A percentile compares a stretch with the other conserved stretches of the same genome.
phyloP scores from a whole-genome alignment of 768 basidiomycete genomes.

The Cystofilobasidium ferigula region DNA sequence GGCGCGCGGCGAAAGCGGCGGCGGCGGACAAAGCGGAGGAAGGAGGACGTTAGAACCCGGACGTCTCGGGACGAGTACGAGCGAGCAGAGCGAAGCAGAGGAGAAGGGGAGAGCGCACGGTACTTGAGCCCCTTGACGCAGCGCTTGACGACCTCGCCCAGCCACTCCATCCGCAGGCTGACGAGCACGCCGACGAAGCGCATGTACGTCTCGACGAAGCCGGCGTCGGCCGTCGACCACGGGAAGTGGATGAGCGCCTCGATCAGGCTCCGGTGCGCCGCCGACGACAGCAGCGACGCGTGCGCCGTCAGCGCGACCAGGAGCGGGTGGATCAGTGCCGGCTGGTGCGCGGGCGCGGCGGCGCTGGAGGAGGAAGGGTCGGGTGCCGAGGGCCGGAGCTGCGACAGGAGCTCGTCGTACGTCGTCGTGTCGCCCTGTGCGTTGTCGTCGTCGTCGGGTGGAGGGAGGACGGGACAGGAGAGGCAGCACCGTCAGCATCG shows the following conservation, averaged over 20 bases:
- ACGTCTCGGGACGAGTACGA: too few species aligned
- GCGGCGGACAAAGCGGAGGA: background rate
- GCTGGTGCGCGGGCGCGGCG: slow-evolving; percentile 1
- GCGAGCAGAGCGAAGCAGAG: too few species aligned
- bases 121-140: slow-evolving; percentile 77
- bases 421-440: slow-evolving; percentile 59
- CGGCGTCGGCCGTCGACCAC: slow-evolving; percentile 70
- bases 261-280: slow-evolving; percentile 63
- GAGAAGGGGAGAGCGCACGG: too few species aligned
- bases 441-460: background rate
- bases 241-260: slow-evolving; percentile 77
- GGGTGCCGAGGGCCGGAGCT: slow-evolving; percentile 46
- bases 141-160: slow-evolving; percentile 68
- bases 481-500: too few species aligned
- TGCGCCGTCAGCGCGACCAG: slow-evolving; percentile 80
- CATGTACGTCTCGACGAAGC: slow-evolving; percentile 76
- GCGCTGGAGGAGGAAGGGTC: slow-evolving; percentile 38
- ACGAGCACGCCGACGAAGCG: slow-evolving; percentile 83
- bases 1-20: too few species aligned
- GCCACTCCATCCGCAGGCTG: slow-evolving; percentile 81
- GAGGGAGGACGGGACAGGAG: background rate
- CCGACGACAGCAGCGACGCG: slow-evolving; percentile 69
- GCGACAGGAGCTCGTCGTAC: slow-evolving; percentile 79
- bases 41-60: background rate
- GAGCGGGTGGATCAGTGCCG: slow-evolving; percentile 39